phyloP scores from a whole-genome alignment of 257 asterid genomes.

The Avicennia marina region DNA sequence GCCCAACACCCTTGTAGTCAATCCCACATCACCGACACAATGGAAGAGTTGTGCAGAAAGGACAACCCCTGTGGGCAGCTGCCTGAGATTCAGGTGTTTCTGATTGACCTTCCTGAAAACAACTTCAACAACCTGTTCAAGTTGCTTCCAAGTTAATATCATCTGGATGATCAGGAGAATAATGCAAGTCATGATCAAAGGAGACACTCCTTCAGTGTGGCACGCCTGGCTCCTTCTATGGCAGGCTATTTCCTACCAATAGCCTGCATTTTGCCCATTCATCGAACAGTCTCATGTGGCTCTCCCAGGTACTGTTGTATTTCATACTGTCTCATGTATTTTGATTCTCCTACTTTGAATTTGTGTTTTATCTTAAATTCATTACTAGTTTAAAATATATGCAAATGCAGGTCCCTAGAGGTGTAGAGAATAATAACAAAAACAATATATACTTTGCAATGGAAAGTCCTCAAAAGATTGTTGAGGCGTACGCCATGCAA shows the following conservation, averaged over 20 bases:
- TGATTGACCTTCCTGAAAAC: constrained; percentile 38
- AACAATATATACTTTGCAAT: not conserved
- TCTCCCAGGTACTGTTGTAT: not conserved
- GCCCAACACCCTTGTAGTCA: constrained; percentile 30
- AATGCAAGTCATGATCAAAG: too few relatives aligned
- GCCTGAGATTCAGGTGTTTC: constrained; percentile 27
- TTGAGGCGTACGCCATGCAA: not conserved
- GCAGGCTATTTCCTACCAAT: not conserved
- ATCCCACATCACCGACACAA: constrained; percentile 19
- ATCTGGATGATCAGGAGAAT: not conserved
- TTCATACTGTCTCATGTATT: too few relatives aligned
- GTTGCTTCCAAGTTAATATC: constrained; percentile 8
- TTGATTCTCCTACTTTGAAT: too few relatives aligned
- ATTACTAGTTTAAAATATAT: too few relatives aligned
- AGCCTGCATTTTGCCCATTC: not conserved
- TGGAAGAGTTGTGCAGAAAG: constrained; percentile 7
- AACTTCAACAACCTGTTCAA: constrained; percentile 46
- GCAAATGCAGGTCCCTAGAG: not conserved
- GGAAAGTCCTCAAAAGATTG: not conserved
- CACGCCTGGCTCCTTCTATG: not conserved
- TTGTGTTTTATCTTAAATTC: too few relatives aligned
- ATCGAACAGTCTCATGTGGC: not conserved
- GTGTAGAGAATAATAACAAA: not conserved
- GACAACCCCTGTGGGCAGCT: not conserved
- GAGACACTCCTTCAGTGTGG: not conserved